These are phyloP conservation scores for Eucalyptus sp. DNA, from an alignment of 345 rosid species.

Conservation along the genomic window DNA sequence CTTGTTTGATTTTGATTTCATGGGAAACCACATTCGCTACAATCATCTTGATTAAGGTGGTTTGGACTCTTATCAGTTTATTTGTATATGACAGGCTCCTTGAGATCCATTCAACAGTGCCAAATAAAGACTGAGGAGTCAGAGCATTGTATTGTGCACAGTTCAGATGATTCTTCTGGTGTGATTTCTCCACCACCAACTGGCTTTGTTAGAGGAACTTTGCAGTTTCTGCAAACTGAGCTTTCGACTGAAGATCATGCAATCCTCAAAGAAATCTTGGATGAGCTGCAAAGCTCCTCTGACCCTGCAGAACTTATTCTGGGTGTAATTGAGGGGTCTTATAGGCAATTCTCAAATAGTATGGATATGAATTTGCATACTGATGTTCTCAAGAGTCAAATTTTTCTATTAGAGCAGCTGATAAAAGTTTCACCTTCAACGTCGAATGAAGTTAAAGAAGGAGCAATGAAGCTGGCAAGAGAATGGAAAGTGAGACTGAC, in stretches of 20 bases:
- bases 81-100: not conserved
- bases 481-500: slow-evolving; percentile 24
- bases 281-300: slow-evolving; percentile 8
- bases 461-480: slow-evolving; percentile 19
- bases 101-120: not conserved
- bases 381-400: slow-evolving; percentile 13
- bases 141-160: not conserved
- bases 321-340: slow-evolving; percentile 26
- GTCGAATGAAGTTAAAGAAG: slow-evolving; percentile 3
- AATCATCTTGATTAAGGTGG: not conserved
- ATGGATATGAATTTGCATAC: not conserved
- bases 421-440: slow-evolving; percentile 10
- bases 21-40: not conserved
- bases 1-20: not conserved
- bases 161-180: not conserved
- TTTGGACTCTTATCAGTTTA: not conserved
- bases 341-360: slow-evolving; percentile 5
- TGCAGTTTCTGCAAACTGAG: not conserved
- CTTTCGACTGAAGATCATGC: slow-evolving; percentile 4
- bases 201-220: not conserved
- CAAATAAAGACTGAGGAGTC: not conserved
- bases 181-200: not conserved
- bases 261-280: slow-evolving; percentile 6
- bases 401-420: slow-evolving; percentile 32
- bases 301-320: slow-evolving; percentile 44